Evolutionary conservation across 352 stramenopile species (phyloP).

Genomic region (Phytophthora fragariaefolia): DNA sequence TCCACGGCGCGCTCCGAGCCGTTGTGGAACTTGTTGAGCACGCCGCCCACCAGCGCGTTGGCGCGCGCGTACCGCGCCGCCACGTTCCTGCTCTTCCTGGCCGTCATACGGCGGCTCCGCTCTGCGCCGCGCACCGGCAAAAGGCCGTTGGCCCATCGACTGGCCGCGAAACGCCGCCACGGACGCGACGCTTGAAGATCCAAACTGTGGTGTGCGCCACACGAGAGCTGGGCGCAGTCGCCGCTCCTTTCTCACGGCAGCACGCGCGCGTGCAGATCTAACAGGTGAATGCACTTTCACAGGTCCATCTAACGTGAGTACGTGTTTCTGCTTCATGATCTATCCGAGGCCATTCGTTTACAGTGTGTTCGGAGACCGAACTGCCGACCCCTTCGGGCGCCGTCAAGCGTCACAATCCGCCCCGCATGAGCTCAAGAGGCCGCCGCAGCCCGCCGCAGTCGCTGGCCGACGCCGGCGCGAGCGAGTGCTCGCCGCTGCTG

Average conservation of each 20-base stretch:
- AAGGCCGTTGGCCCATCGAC: not conserved
- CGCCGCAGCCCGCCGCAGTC: conserved; percentile 25
- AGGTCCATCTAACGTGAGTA: too few relatives aligned
- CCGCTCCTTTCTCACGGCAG: too few relatives aligned
- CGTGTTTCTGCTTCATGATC: too few relatives aligned
- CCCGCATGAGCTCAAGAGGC: conserved; percentile 35
- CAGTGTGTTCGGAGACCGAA: too few relatives aligned
- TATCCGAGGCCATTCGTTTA: too few relatives aligned
- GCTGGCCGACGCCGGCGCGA: conserved; percentile 33
- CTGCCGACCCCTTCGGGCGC: too few relatives aligned
- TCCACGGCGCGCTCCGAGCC: conserved; percentile 71
- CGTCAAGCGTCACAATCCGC: too few relatives aligned
- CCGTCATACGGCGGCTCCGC: conserved; percentile 1
- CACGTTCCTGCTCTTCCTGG: not conserved
- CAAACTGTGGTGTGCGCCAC: too few relatives aligned
- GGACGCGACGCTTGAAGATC: conserved; percentile 11
- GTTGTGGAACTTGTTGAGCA: conserved; percentile 85
- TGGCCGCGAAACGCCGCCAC: not conserved
- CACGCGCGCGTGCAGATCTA: too few relatives aligned
- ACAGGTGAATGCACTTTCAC: too few relatives aligned
- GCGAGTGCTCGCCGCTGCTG: conserved; percentile 62
- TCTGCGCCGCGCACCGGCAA: not conserved
- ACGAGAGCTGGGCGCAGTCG: too few relatives aligned
- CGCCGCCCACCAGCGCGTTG: conserved; percentile 53
- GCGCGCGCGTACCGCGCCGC: conserved; percentile 53